Conservation (phyloP, 495 filamentous ascomycete species). For the Penicillium taxi region DNA sequence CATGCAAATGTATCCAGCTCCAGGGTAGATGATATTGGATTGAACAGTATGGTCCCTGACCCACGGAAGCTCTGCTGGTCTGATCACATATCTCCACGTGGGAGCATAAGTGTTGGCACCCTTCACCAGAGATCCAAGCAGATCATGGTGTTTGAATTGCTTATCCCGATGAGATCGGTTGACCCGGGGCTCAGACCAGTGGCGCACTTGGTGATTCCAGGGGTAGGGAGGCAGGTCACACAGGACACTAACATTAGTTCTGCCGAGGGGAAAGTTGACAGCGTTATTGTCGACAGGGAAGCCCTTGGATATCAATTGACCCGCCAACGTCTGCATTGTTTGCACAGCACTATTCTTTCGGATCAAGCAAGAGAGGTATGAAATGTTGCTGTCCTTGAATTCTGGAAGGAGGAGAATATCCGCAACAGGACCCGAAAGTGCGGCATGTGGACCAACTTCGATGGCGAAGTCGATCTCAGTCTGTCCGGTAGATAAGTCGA, state of each 20-base stretch:
- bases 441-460: conserved; percentile 41
- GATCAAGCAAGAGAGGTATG: too few species aligned
- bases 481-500: not conserved
- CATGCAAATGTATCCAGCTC: not conserved
- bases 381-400: not conserved
- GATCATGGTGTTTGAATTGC: not conserved
- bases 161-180: not conserved
- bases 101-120: not conserved
- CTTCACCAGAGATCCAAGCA: not conserved
- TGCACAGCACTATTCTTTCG: too few species aligned
- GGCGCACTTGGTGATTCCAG: not conserved
- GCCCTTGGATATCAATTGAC: too few species aligned
- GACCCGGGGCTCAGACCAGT: not conserved
- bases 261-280: too few species aligned
- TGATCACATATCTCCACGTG: not conserved
- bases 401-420: conserved; percentile 26
- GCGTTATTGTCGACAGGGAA: too few species aligned
- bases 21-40: not conserved
- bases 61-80: not conserved
- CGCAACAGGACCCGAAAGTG: conserved; percentile 29
- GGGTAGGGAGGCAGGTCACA: not conserved
- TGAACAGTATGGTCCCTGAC: not conserved
- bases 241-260: too few species aligned
- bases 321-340: too few species aligned
- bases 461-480: conserved; percentile 18